Base-by-base conservation (phyloP, 768 basidiomycete species). In the Rhodosporidiobolus sp. region DNA sequence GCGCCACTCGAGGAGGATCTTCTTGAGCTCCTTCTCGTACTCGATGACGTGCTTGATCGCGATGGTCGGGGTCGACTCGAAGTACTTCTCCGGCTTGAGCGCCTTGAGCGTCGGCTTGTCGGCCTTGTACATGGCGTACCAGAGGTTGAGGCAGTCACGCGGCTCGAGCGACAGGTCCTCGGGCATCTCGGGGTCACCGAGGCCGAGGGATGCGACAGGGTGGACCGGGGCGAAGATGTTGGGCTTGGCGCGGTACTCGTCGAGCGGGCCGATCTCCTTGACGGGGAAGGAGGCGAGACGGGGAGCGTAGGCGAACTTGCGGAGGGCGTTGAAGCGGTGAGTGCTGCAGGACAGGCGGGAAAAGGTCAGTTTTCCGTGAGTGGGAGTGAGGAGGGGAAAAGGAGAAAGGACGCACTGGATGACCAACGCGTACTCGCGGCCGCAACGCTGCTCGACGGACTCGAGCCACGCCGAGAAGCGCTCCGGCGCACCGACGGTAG, bases 281-380 rank as follows among this genome's bases (percentile, higher is more conserved):
- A 69, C 65, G 10, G 72, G 73, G 57, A 65, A 68, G 17, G n/a
- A 9, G 8, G 64, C 26, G 30, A 77, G 68, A 35, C 81, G 70
- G 2, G 84, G 79, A 48, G 82, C 78, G 76, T 89, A 90, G 68
- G 81, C 83, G 78, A 85, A 89, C 78, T 90, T 90, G 55, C 89
- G 85, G 3, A 90, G 84, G 74, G 89, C 88, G 7, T 88, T 89
- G 78, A 89, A 90, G 19, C 89, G 86, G 79, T 89, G 86, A 2
- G 85, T 67, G 69, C 70, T 71, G 28, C 16, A 1, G 16, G 38
- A 11, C 20, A 32, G 34, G 34, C n/a, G 3, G 43, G 14, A 43
- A 2, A 12, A 20, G 24, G 34, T 8, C 58, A 46, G n/a, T n/a
- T n/a, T n/a, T n/a, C n/a, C n/a, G n/a, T n/a, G 24, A 4, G 6